Conservation (phyloP, 164 flowering plant species). For the Piper betle region DNA sequence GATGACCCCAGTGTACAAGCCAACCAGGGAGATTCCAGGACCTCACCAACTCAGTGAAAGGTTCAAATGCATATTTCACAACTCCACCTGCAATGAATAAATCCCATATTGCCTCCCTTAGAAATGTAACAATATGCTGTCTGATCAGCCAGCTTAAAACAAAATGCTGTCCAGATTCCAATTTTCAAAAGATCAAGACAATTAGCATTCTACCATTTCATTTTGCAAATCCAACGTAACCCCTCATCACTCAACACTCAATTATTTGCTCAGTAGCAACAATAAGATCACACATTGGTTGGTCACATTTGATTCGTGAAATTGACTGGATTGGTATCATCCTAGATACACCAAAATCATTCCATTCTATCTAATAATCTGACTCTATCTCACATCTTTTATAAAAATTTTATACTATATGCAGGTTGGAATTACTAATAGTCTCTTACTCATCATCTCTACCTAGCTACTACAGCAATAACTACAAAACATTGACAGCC, state of each 20-base stretch:
- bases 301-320: neutral
- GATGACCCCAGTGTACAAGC: constrained; percentile 99
- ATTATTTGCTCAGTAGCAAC: neutral
- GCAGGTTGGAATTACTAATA: no score
- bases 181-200: neutral
- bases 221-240: neutral
- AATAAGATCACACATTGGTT: neutral
- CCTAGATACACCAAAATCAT: neutral
- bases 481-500: neutral
- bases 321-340: no score
- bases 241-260: neutral
- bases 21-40: constrained; percentile 68
- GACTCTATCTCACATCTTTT: neutral
- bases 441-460: neutral
- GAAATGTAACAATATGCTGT: neutral
- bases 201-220: neutral
- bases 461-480: neutral
- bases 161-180: constrained; percentile 13
- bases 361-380: neutral
- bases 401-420: no score
- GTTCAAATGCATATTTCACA: constrained; percentile 50
- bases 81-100: constrained; percentile 31
- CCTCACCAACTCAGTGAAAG: constrained; percentile 69
- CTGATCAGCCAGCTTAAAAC: constrained; percentile 66
- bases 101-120: neutral